Conservation (phyloP, 495 filamentous ascomycete genomes). For the Tetracladium setigerum region DNA sequence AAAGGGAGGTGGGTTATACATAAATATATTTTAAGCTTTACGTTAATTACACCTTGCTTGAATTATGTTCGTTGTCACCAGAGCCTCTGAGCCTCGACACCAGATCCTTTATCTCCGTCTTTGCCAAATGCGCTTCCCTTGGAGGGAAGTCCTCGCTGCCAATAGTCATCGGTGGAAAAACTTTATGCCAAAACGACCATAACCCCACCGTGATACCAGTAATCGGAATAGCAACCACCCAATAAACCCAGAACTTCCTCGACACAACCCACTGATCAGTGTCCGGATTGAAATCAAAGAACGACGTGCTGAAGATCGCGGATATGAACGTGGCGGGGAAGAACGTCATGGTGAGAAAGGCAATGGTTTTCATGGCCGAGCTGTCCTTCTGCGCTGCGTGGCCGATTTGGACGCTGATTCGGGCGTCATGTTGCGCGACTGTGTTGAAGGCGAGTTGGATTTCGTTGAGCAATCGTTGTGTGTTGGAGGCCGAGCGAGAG, state of each 20-base stretch:
- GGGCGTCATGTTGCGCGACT: constrained; percentile 31
- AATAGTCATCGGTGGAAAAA: no score
- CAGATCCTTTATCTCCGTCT: no score
- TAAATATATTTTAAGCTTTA: no score
- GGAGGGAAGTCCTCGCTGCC: no score
- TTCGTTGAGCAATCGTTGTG: constrained; percentile 31
- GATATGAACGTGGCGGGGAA: constrained; percentile 31
- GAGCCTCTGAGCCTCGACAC: no score
- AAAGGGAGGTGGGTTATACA: no score
- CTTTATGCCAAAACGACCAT: constrained; percentile 3
- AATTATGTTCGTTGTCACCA: no score
- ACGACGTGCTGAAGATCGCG: constrained; percentile 29
- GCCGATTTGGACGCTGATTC: constrained; percentile 26
- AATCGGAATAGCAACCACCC: constrained; percentile 22
- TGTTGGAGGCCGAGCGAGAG: constrained; percentile 22
- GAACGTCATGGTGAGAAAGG: constrained; percentile 31
- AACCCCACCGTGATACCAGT: constrained; percentile 10
- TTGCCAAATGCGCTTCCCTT: no score
- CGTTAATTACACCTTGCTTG: no score
- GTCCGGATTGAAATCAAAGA: constrained; percentile 20
- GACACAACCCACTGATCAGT: constrained; percentile 20
- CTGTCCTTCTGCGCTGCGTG: constrained; percentile 29
- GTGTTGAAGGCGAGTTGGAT: constrained; percentile 35
- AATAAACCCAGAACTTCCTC: constrained; percentile 28
- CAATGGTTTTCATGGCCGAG: constrained; percentile 29